phyloP scores from a whole-genome alignment of 352 stramenopile genomes.

The Phytophthora megakarya region DNA sequence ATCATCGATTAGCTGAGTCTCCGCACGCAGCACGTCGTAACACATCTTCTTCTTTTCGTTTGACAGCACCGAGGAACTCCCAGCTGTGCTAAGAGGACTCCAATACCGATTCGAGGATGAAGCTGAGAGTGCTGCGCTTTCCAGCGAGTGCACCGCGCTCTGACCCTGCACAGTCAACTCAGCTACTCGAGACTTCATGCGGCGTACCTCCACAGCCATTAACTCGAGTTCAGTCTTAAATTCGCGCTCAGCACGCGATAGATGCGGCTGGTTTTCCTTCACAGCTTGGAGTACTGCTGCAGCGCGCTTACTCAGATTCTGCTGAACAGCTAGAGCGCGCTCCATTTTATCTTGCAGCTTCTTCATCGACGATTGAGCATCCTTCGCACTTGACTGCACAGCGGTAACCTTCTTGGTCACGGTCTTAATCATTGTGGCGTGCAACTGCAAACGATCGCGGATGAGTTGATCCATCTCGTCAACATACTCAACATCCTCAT shows the following conservation, averaged over 20 bases:
- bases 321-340: constrained; percentile 64
- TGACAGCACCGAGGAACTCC: constrained; percentile 35
- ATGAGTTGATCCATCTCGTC: constrained; percentile 75
- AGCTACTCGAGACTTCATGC: constrained; percentile 72
- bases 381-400: constrained; percentile 45
- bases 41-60: constrained; percentile 85
- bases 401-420: constrained; percentile 50
- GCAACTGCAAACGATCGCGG: constrained; percentile 58
- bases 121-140: constrained; percentile 38
- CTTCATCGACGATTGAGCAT: constrained; percentile 42
- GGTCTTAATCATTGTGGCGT: constrained; percentile 62
- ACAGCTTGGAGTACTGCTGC: constrained; percentile 77
- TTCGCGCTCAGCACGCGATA: constrained; percentile 76
- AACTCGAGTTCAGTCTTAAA: constrained; percentile 75
- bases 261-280: constrained; percentile 81
- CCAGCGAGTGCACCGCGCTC: constrained; percentile 57
- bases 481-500: constrained; percentile 79
- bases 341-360: constrained; percentile 61
- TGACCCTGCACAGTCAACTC: constrained; percentile 74
- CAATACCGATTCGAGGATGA: constrained; percentile 31
- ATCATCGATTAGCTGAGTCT: constrained; percentile 85
- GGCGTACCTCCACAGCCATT: constrained; percentile 62
- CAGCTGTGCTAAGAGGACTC: constrained; percentile 14
- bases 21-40: constrained; percentile 77
- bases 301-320: constrained; percentile 78